These are phyloP conservation scores for Zoysia japonica DNA, from an alignment of 176 grass and related monocot genomes.

Conservation along the genomic window DNA sequence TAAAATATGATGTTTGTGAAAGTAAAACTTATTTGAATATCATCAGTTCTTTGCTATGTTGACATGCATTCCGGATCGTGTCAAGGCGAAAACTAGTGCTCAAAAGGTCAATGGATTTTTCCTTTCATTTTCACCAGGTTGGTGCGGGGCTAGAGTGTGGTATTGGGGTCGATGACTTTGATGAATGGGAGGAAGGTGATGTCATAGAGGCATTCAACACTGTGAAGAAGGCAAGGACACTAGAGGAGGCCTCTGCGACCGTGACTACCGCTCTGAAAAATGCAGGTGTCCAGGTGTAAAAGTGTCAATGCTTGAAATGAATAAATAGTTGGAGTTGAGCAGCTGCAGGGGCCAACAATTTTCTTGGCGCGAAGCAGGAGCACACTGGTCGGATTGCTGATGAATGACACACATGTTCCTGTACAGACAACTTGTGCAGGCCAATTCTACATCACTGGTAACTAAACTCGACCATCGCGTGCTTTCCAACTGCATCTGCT, in stretches of 20 bases:
- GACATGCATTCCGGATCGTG: neutral
- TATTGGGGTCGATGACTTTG: conserved; percentile 74
- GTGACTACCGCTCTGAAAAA: conserved; percentile 73
- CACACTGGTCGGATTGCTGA: conserved; percentile 3
- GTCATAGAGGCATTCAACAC: conserved; percentile 76
- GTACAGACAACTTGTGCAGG: conserved; percentile 26
- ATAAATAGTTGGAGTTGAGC: neutral
- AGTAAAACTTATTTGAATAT: neutral
- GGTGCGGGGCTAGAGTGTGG: conserved; percentile 84
- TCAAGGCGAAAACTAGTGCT: conserved; percentile 13
- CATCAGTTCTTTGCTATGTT: conserved; percentile 13
- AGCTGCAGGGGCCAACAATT: conserved; percentile 39
- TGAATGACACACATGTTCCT: conserved; percentile 30
- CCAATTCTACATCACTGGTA: neutral
- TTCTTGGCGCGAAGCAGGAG: conserved; percentile 29
- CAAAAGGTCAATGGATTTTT: neutral
- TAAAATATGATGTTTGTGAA: neutral
- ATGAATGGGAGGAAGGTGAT: conserved; percentile 83
- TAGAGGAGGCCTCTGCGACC: conserved; percentile 82
- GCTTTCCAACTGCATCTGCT: conserved; percentile 35
- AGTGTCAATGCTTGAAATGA: conserved; percentile 16
- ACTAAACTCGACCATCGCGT: conserved; percentile 13
- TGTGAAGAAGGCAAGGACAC: conserved; percentile 81
- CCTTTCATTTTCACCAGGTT: conserved; percentile 46
- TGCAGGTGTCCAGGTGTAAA: conserved; percentile 66